A percentile compares a stretch with the other conserved stretches of the same genome.
Conservation (phyloP, 2,329 filamentous ascomycete species). For the Pseudogymnoascus sp. region DNA sequence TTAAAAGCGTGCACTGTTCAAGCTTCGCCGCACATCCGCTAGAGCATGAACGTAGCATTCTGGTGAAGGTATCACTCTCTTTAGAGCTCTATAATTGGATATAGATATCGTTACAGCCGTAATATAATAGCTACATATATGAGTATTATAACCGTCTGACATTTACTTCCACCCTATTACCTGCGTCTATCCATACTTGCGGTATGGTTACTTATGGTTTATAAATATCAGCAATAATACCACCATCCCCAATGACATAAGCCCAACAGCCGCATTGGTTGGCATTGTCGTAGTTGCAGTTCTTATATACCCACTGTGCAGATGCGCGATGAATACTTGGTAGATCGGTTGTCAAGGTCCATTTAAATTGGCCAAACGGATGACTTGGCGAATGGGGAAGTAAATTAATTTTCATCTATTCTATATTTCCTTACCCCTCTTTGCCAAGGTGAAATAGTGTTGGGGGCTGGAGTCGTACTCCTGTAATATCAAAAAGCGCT, state of each 20-base stretch:
- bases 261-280: background rate
- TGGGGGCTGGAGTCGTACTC: background rate
- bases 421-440: background rate
- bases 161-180: background rate
- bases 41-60: too few species aligned
- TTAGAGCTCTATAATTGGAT: background rate
- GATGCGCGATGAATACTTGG: background rate
- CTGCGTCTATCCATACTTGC: background rate
- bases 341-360: background rate
- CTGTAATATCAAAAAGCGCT: background rate
- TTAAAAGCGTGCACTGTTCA: background rate
- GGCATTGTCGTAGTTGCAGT: background rate
- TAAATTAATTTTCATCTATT: slow-evolving; percentile 7
- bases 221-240: background rate
- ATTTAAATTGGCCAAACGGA: background rate
- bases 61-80: background rate
- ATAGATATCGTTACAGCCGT: background rate
- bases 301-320: background rate
- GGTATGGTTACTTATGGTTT: background rate
- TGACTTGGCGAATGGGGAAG: background rate
- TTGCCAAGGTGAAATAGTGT: background rate
- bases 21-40: too few species aligned
- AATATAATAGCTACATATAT: background rate
- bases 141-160: background rate
- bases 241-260: background rate